Evolutionary conservation across 257 asterid species (phyloP).

Genomic region (Solanum arcanum): DNA sequence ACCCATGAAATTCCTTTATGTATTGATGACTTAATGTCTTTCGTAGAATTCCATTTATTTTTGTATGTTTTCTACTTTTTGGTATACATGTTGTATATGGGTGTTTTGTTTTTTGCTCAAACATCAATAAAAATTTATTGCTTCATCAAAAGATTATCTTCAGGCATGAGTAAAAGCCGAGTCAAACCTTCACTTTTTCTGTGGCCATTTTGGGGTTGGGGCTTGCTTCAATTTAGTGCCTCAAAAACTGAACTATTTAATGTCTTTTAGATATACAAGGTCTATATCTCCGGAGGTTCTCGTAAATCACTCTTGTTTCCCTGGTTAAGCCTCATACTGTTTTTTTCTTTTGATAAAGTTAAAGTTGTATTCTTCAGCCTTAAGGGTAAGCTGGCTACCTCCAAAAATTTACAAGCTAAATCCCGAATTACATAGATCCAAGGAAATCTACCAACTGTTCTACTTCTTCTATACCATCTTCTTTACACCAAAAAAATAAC

Average conservation of each 20-base stretch:
- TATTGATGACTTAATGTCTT: background rate
- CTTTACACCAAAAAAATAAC: too few relatives aligned
- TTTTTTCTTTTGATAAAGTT: background rate
- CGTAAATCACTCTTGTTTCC: background rate
- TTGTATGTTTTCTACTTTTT: background rate
- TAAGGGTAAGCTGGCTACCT: too few relatives aligned
- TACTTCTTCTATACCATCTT: too few relatives aligned
- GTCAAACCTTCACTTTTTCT: background rate
- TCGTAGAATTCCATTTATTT: background rate
- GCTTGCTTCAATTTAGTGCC: background rate
- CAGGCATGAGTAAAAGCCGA: background rate
- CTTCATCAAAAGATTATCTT: background rate
- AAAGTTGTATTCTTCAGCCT: too few relatives aligned
- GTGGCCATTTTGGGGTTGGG: background rate
- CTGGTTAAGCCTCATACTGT: background rate
- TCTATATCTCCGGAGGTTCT: background rate
- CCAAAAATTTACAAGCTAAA: too few relatives aligned
- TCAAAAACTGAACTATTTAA: background rate
- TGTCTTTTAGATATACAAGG: background rate
- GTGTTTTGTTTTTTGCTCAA: background rate
- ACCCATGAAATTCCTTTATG: background rate
- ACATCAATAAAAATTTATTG: background rate
- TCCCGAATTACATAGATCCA: too few relatives aligned
- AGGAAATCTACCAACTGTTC: too few relatives aligned
- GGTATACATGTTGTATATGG: background rate